Base-by-base conservation (phyloP, 768 basidiomycete species). In the Kondoa malvinella region DNA sequence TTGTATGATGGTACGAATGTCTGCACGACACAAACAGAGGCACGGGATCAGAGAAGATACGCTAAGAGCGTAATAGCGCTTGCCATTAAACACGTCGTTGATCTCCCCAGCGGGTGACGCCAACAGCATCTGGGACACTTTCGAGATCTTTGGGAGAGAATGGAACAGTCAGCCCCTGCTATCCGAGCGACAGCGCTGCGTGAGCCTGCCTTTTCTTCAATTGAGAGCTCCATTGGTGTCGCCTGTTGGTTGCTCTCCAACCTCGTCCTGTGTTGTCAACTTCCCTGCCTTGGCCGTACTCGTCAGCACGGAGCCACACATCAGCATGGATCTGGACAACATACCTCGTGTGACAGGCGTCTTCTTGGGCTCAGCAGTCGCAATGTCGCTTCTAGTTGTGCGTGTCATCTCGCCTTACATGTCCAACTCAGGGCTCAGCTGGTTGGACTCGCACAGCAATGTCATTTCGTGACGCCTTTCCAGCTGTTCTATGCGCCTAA, bases 1-100 rank as follows among this genome's bases (percentile, higher is more conserved):
- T 57, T 83, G 83, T 74, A 96, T 85, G 76, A 97, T 88, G 76
- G 82, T 85, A 73, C 92, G 88, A 65, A 96, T 84, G 80, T 96
- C 94, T 71, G 64, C 34, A 92, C 57, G 57, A 33, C 29, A 25
- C 64, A 74, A 16, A 3, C 32, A 34, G 64, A 12, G 29, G 14
- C 29, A 30, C 14, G n/a, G n/a, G n/a, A n/a, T n/a, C n/a, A n/a
- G n/a, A n/a, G 14, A 30, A 4, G 25, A 30, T 8, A 12, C 58
- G 14, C 15, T 26, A 12, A 60, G 8, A 25, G 58, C 15, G 14
- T 60, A 30, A 4, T 30, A 26, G 29, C 12, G 25, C 58, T 25
- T 15, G 15, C n/a, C 58, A n/a, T 25, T 60, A 12, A 30, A 60
- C 8, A 60, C 58, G 26, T 30, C n/a, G 26, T 25, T 30, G 12